Conservation (phyloP, 345 rosid species). For the Salix udensis region DNA sequence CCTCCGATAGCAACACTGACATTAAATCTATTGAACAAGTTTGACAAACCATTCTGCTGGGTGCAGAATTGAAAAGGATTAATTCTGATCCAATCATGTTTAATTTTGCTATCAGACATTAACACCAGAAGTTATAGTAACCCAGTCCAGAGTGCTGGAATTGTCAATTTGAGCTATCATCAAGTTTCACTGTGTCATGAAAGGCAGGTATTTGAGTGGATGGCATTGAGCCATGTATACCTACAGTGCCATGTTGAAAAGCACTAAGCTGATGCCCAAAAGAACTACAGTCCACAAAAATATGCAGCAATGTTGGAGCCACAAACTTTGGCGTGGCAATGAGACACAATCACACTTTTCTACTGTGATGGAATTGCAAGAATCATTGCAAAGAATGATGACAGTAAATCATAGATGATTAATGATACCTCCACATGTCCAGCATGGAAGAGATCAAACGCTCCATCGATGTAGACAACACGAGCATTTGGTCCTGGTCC, state of each 20-base stretch:
- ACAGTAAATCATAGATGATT: background rate
- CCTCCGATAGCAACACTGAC: background rate
- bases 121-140: background rate
- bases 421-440: slow-evolving; percentile 90
- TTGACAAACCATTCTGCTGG: background rate
- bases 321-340: background rate
- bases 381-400: slow-evolving; percentile 4
- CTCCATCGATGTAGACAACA: slow-evolving; percentile 87
- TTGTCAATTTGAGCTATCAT: background rate
- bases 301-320: background rate
- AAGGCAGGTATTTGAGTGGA: background rate
- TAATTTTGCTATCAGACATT: background rate
- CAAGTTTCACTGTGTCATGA: background rate
- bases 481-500: slow-evolving; percentile 86
- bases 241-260: background rate
- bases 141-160: background rate
- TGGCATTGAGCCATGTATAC: background rate
- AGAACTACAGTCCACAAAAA: background rate
- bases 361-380: background rate
- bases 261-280: background rate
- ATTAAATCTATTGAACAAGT: background rate
- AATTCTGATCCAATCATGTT: background rate
- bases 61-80: background rate
- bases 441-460: slow-evolving; percentile 97
- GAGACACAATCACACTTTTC: background rate